Evolutionary conservation across 1,139 yeast genomes (phyloP).

Genomic region (Saccharomyces hybrid): DNA sequence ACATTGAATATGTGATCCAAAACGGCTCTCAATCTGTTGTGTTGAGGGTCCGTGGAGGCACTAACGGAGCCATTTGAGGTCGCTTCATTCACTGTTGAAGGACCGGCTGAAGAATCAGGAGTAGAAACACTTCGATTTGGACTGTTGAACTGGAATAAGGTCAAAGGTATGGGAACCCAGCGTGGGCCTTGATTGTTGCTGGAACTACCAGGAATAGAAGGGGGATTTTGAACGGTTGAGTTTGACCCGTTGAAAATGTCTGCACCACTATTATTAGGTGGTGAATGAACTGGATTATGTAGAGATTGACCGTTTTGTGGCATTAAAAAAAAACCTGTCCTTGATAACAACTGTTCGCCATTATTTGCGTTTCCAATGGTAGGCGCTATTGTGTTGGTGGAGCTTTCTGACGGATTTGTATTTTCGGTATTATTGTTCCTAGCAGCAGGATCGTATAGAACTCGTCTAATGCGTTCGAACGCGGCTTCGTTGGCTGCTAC

Average conservation of each 20-base stretch:
- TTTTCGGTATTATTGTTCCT: neutral
- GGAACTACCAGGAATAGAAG: slow-evolving; percentile 2
- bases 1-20: slow-evolving; percentile 16
- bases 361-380: slow-evolving; percentile 1
- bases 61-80: neutral
- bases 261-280: neutral
- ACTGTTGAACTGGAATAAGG: slow-evolving; percentile 6
- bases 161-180: slow-evolving; percentile 17
- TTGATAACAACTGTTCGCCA: neutral
- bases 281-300: slow-evolving; percentile 4
- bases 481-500: slow-evolving; percentile 15
- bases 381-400: neutral
- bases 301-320: neutral
- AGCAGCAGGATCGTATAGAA: slow-evolving; percentile 18
- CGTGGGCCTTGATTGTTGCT: slow-evolving; percentile 9
- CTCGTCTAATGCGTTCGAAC: slow-evolving; percentile 25
- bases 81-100: slow-evolving; percentile 1
- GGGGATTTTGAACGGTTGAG: slow-evolving; percentile 1
- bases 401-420: neutral
- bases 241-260: neutral
- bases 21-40: slow-evolving; percentile 13
- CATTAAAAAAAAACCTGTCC: neutral
- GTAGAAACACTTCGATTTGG: neutral
- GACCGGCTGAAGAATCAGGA: neutral
- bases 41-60: slow-evolving; percentile 6